phyloP scores from a whole-genome alignment of 495 filamentous ascomycete genomes.

The Aspergillus bertholletiae region DNA sequence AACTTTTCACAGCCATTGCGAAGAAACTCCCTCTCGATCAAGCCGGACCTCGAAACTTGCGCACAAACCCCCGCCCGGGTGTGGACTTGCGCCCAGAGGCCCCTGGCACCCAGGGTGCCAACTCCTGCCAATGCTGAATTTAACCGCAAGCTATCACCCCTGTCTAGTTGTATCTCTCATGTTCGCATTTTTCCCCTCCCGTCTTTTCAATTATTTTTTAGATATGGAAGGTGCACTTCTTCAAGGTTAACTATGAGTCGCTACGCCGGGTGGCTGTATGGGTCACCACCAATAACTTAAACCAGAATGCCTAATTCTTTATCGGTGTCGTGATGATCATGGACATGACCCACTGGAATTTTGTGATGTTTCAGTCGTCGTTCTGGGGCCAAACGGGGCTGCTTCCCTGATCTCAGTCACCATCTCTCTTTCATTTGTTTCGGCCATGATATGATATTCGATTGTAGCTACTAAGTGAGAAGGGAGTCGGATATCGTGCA shows the following conservation, averaged over 20 bases:
- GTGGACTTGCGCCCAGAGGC: conserved; percentile 79
- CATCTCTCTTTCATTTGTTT: conserved; percentile 3
- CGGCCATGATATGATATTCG: conserved; percentile 18
- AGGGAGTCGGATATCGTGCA: conserved; percentile 12
- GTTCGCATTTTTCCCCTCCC: conserved; percentile 2
- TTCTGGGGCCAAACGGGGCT: not conserved
- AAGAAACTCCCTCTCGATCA: conserved; percentile 96
- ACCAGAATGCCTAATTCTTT: conserved; percentile 17
- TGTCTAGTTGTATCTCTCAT: conserved; percentile 5
- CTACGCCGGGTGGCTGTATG: conserved; percentile 5
- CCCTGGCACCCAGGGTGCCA: conserved; percentile 67
- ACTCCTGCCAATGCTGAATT: conserved; percentile 71
- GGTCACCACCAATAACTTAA: conserved; percentile 8
- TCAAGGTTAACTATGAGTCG: conserved; percentile 10
- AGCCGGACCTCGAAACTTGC: conserved; percentile 77
- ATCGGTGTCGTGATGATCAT: conserved; percentile 13
- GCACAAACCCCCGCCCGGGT: conserved; percentile 71
- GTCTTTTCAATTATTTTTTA: conserved; percentile 13
- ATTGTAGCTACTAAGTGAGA: not conserved
- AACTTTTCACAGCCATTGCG: conserved; percentile 96
- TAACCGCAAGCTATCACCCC: not conserved
- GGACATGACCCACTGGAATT: conserved; percentile 2
- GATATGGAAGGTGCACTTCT: conserved; percentile 16
- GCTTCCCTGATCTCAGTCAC: conserved; percentile 11
- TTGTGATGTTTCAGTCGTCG: conserved; percentile 5